Conservation (phyloP, 768 basidiomycete genomes). For the Boletus sensibilis region DNA sequence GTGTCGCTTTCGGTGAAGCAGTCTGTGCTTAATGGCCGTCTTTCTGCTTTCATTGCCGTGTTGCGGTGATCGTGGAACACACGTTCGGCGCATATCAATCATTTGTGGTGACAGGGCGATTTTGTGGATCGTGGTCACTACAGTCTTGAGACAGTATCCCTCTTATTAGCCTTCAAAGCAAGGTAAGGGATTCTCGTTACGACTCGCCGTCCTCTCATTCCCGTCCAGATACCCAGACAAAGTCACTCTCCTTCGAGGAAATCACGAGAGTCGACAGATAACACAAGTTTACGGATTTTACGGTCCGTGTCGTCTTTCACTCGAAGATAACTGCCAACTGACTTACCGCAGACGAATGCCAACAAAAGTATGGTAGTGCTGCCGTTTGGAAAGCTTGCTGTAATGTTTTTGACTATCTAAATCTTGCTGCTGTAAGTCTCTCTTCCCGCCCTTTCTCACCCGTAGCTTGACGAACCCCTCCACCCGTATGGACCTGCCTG, state of each 20-base stretch:
- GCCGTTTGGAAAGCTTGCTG: constrained; percentile 98
- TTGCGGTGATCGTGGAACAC: not conserved
- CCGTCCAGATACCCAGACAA: constrained; percentile 80
- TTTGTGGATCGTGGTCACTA: constrained; percentile 98
- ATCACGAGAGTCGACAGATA: constrained; percentile 96
- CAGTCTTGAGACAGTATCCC: constrained; percentile 90
- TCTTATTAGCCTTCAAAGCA: constrained; percentile 87
- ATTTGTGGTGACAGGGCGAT: constrained; percentile 63
- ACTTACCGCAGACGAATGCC: constrained; percentile 76
- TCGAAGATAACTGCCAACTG: not conserved
- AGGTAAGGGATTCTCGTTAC: constrained; percentile 44
- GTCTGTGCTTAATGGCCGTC: constrained; percentile 27
- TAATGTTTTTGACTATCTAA: constrained; percentile 93
- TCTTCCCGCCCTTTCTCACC: not conserved
- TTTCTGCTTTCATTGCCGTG: not conserved
- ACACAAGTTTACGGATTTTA: constrained; percentile 99
- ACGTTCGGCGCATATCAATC: not conserved
- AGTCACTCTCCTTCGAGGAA: constrained; percentile 88
- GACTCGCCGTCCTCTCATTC: constrained; percentile 5
- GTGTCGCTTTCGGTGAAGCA: constrained; percentile 34
- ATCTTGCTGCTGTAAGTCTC: constrained; percentile 80
- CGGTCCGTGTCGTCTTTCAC: constrained; percentile 45
- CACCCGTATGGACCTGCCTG: not conserved
- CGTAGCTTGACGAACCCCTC: not conserved
- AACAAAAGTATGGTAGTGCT: constrained; percentile 95